These are phyloP conservation scores for Lipomyces oligophaga DNA, from an alignment of 805 yeast genomes.

Conservation along the genomic window DNA sequence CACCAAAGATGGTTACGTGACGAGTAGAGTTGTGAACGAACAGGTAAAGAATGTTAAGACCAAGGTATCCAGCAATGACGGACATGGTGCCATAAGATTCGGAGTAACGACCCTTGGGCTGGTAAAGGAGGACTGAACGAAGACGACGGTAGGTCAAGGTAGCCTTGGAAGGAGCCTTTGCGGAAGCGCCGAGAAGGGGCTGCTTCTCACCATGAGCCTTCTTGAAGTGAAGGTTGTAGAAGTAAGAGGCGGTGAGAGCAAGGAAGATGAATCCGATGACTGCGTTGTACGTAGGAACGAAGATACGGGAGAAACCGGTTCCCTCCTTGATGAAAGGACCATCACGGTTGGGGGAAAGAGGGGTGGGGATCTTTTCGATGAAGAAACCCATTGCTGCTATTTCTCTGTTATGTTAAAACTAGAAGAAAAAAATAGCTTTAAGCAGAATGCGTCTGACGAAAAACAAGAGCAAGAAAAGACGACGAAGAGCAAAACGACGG, in stretches of 20 bases:
- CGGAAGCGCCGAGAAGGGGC: constrained; percentile 24
- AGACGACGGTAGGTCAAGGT: constrained; percentile 24
- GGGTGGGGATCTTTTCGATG: constrained; percentile 28
- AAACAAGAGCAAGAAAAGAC: no score
- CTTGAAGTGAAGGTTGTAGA: constrained; percentile 24
- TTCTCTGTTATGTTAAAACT: no score
- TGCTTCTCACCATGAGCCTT: constrained; percentile 29
- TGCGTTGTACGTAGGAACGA: constrained; percentile 27
- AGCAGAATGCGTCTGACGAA: no score
- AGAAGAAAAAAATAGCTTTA: no score
- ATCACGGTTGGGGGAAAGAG: constrained; percentile 27
- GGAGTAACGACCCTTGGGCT: constrained; percentile 27
- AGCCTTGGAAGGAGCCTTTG: constrained; percentile 15
- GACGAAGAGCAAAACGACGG: no score
- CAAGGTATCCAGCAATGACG: constrained; percentile 28
- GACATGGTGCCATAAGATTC: constrained; percentile 29
- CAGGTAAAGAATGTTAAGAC: constrained; percentile 23
- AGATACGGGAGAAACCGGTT: constrained; percentile 26
- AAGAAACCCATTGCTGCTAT: constrained; percentile 25
- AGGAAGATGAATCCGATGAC: constrained; percentile 25
- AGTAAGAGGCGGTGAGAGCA: constrained; percentile 17
- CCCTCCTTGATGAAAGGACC: constrained; percentile 28
- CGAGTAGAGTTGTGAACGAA: constrained; percentile 26
- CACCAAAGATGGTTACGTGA: constrained; percentile 28
- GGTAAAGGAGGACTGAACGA: constrained; percentile 27